phyloP scores from a whole-genome alignment of 2,329 filamentous ascomycete genomes.

The Botrytis fragariae region DNA sequence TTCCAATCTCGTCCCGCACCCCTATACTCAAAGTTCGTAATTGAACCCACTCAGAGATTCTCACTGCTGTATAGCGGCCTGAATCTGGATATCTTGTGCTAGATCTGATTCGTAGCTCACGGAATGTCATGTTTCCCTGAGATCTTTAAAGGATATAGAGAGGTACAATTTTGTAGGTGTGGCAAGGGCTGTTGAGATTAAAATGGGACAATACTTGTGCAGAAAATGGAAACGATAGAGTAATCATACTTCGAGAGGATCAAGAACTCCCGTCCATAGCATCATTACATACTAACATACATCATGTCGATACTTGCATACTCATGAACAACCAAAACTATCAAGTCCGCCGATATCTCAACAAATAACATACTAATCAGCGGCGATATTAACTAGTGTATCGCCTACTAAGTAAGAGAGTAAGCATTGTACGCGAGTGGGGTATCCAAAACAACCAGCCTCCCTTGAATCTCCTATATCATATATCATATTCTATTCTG shows the following conservation, averaged over 20 bases:
- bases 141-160: rapidly evolving
- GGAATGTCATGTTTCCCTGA: rapidly evolving
- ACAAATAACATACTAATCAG: neutral
- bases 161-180: neutral
- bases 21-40: rapidly evolving
- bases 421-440: neutral
- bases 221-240: neutral
- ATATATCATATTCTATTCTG: neutral
- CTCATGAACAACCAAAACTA: too few relatives aligned
- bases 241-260: neutral
- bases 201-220: neutral
- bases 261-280: too few relatives aligned
- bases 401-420: too few relatives aligned
- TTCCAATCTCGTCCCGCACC: neutral
- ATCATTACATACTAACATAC: neutral
- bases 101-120: neutral
- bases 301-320: neutral
- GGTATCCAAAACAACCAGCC: neutral
- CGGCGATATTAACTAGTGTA: too few relatives aligned
- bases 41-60: rapidly evolving
- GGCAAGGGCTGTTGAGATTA: neutral
- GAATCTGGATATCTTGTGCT: neutral
- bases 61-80: neutral
- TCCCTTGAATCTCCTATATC: neutral
- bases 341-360: neutral